Conservation (phyloP, 129 eudicot genomes). For the Lactuca saligna region DNA sequence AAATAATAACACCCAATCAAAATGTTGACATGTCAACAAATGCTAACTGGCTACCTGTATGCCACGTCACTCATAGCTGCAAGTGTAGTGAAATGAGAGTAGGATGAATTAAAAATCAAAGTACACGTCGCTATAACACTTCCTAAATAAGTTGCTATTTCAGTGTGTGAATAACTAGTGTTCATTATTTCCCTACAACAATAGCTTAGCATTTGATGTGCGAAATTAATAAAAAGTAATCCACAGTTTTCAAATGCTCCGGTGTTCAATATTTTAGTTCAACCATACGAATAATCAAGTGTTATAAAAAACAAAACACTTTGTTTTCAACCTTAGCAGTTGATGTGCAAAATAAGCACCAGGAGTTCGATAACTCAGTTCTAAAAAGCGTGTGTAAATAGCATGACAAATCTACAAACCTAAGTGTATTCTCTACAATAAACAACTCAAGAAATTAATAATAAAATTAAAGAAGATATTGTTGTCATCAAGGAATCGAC, state of each 20-base stretch:
- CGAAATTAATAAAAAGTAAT: too few relatives aligned
- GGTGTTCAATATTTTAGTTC: background rate
- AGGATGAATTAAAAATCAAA: background rate
- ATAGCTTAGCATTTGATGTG: too few relatives aligned
- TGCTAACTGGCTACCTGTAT: background rate
- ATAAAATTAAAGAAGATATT: slow-evolving; percentile 22
- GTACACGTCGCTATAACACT: background rate
- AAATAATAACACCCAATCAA: background rate
- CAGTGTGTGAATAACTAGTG: background rate
- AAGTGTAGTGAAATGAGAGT: too few relatives aligned
- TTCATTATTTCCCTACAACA: too few relatives aligned
- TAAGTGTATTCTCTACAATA: slow-evolving; percentile 9
- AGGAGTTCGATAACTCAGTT: background rate
- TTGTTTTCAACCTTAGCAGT: background rate
- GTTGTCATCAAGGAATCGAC: slow-evolving; percentile 19
- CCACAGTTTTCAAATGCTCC: too few relatives aligned
- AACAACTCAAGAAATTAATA: slow-evolving; percentile 28
- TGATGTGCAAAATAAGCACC: background rate
- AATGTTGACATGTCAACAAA: background rate
- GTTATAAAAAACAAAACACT: background rate
- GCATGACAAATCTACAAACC: background rate
- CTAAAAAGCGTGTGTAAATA: background rate
- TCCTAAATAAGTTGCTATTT: background rate
- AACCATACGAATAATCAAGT: background rate
- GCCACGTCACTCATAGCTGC: background rate